These are phyloP conservation scores for Chamaecrista fasciculata DNA, from an alignment of 306 rosid species.

Conservation along the genomic window DNA sequence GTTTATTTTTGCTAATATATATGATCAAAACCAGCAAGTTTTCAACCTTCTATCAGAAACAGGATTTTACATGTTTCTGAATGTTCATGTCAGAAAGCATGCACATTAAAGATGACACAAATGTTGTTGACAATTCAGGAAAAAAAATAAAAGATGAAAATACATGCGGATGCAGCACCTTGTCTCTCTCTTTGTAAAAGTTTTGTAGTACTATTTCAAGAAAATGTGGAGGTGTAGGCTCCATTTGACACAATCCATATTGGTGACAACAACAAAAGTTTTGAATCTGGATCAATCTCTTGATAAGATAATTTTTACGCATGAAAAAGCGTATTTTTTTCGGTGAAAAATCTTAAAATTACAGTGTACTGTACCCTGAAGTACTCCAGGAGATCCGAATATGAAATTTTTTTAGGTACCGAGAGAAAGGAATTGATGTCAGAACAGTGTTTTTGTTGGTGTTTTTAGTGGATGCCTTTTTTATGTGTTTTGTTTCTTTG, in stretches of 20 bases:
- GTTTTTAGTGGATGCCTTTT: conserved; percentile 39
- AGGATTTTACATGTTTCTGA: conserved; percentile 10
- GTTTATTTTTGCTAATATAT: conserved; percentile 25
- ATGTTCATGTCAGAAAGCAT: conserved; percentile 2
- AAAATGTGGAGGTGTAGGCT: conserved; percentile 32
- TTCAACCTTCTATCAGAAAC: conserved; percentile 12
- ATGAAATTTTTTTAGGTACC: too few relatives aligned
- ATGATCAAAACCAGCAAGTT: conserved; percentile 19
- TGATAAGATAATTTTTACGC: too few relatives aligned
- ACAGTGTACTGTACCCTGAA: too few relatives aligned
- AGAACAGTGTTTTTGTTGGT: conserved; percentile 25
- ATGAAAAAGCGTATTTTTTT: too few relatives aligned
- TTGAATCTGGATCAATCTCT: too few relatives aligned
- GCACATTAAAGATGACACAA: conserved; percentile 11
- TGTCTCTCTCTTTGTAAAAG: conserved; percentile 27
- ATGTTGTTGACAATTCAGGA: conserved; percentile 22
- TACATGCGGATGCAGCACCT: conserved; percentile 21
- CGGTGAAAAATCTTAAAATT: too few relatives aligned
- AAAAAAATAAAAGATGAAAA: conserved; percentile 3
- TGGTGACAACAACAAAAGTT: conserved; percentile 34
- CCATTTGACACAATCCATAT: conserved; percentile 34
- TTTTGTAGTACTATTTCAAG: conserved; percentile 24
- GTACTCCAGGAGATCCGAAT: too few relatives aligned
- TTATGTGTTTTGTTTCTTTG: conserved; percentile 38
- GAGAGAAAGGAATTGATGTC: conserved; percentile 21